phyloP scores from a whole-genome alignment of 352 stramenopile species.

The Pythium periplocum region DNA sequence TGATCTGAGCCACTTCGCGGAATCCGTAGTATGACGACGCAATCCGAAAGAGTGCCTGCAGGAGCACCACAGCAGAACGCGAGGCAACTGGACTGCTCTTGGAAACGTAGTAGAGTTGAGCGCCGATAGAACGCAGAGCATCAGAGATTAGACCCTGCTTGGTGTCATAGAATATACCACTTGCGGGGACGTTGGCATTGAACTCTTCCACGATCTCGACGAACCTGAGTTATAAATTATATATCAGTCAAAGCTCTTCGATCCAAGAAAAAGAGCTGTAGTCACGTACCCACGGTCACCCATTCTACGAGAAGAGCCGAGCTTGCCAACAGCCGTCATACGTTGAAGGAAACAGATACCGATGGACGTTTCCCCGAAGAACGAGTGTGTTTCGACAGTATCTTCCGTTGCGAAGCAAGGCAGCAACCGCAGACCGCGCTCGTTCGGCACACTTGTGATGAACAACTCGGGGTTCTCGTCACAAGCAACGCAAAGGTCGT shows the following conservation, averaged over 20 bases:
- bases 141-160: slow-evolving; percentile 75
- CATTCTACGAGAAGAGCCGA: slow-evolving; percentile 40
- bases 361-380: slow-evolving; percentile 80
- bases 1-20: slow-evolving; percentile 70
- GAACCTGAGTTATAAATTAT: slow-evolving; percentile 32
- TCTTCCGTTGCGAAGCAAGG: slow-evolving; percentile 74
- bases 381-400: slow-evolving; percentile 54
- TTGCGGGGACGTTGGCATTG: slow-evolving; percentile 86
- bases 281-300: slow-evolving; percentile 56
- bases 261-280: too few species aligned
- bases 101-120: slow-evolving; percentile 74
- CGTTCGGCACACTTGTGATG: slow-evolving; percentile 63
- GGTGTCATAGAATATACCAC: slow-evolving; percentile 79
- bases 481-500: slow-evolving; percentile 73
- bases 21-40: slow-evolving; percentile 85
- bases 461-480: slow-evolving; percentile 69
- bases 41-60: slow-evolving; percentile 85
- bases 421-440: slow-evolving; percentile 59
- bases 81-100: slow-evolving; percentile 63
- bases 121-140: slow-evolving; percentile 70
- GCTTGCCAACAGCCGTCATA: slow-evolving; percentile 64
- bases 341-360: slow-evolving; percentile 74
- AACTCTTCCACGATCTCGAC: slow-evolving; percentile 84
- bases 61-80: slow-evolving; percentile 56
- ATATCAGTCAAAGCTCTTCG: too few species aligned